Evolutionary conservation across 2,329 filamentous ascomycete genomes (phyloP).

Genomic region (Emergomyces africanus): DNA sequence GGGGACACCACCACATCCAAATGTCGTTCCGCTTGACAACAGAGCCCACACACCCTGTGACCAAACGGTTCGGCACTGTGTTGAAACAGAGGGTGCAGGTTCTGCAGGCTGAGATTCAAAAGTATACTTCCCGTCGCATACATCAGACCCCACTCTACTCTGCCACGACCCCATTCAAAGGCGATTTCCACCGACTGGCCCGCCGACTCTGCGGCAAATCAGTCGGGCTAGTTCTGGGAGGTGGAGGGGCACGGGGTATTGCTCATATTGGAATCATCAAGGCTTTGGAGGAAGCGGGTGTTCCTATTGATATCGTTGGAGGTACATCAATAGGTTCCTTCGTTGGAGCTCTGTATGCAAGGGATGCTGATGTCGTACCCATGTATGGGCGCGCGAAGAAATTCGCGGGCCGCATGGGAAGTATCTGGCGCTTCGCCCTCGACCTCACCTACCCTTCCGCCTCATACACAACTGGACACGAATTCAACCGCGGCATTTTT

Average conservation of each 20-base stretch:
- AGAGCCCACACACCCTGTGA: constrained; percentile 61
- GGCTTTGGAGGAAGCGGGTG: constrained; percentile 88
- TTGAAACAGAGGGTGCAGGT: constrained; percentile 90
- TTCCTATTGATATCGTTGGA: constrained; percentile 89
- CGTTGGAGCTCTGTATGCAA: constrained; percentile 86
- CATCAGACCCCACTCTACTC: constrained; percentile 81
- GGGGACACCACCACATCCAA: constrained; percentile 92
- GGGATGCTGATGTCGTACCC: constrained; percentile 90
- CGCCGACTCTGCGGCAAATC: constrained; percentile 85
- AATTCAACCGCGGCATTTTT: constrained; percentile 98
- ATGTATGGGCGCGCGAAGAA: constrained; percentile 97
- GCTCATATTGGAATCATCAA: constrained; percentile 88
- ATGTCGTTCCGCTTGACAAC: constrained; percentile 73
- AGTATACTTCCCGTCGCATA: constrained; percentile 91
- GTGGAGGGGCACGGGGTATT: constrained; percentile 83
- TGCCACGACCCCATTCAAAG: constrained; percentile 83
- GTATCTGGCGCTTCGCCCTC: constrained; percentile 95
- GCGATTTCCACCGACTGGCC: constrained; percentile 89
- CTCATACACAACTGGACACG: constrained; percentile 95
- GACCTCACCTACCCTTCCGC: constrained; percentile 93
- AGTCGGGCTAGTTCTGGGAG: constrained; percentile 84
- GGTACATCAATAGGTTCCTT: constrained; percentile 95
- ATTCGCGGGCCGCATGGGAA: constrained; percentile 96
- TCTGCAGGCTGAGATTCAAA: constrained; percentile 92
- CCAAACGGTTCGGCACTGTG: constrained; percentile 68